These are phyloP conservation scores for Cystobasidium onofrii DNA, from an alignment of 768 basidiomycete genomes.

Conservation along the genomic window DNA sequence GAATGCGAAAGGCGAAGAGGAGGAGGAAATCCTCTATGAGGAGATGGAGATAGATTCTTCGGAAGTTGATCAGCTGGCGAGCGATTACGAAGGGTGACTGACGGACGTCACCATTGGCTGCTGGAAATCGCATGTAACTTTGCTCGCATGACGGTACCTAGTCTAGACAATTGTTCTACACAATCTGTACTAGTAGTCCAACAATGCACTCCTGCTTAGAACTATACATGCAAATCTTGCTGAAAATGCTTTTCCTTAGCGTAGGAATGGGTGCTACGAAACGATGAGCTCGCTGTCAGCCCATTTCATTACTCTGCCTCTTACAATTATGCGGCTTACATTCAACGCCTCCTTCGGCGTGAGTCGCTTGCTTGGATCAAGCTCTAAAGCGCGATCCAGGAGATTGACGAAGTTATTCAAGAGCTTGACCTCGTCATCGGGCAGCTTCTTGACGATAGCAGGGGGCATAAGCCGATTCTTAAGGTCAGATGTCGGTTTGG, in stretches of 20 bases:
- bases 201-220: not conserved
- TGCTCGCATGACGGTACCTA: too few species aligned
- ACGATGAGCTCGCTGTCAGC: not conserved
- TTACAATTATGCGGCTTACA: not conserved
- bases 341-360: conserved; percentile 80
- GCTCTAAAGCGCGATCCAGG: conserved; percentile 75
- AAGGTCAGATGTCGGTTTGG: conserved; percentile 73
- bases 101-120: not conserved
- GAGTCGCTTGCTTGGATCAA: conserved; percentile 78
- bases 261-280: conserved; percentile 32
- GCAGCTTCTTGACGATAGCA: conserved; percentile 61
- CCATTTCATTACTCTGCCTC: not conserved
- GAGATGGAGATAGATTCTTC: conserved; percentile 4
- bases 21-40: not conserved
- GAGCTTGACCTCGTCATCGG: conserved; percentile 79
- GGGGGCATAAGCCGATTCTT: conserved; percentile 73
- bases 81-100: not conserved
- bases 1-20: not conserved
- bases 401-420: conserved; percentile 75
- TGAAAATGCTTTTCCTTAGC: not conserved
- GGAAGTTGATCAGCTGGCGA: conserved; percentile 11
- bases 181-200: not conserved
- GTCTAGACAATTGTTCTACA: too few species aligned
- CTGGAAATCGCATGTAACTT: too few species aligned
- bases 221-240: not conserved